These are phyloP conservation scores for Aspergillus ellipticus DNA, from an alignment of 495 filamentous ascomycete species.

Conservation along the genomic window DNA sequence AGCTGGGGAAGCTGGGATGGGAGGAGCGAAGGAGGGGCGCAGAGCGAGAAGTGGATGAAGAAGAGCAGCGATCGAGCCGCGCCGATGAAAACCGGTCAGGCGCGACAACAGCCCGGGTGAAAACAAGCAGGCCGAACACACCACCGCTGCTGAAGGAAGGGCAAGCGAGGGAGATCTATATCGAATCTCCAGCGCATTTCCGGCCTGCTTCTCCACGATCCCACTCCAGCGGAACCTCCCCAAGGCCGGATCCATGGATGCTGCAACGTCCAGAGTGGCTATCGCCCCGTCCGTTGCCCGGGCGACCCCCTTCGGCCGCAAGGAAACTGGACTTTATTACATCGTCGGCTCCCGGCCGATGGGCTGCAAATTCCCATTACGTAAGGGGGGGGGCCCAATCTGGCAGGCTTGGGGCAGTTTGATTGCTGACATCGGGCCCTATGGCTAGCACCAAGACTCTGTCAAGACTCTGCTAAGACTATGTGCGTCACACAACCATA, in stretches of 20 bases:
- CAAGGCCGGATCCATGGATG: slow-evolving; percentile 21
- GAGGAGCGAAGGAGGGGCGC: not conserved
- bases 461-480: not conserved
- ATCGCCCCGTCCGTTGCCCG: slow-evolving; percentile 14
- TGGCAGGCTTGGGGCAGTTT: not conserved
- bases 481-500: too few relatives aligned
- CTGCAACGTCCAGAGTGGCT: not conserved
- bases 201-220: slow-evolving; percentile 17
- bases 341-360: not conserved
- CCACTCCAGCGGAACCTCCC: slow-evolving; percentile 12
- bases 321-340: not conserved
- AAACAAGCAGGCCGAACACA: not conserved
- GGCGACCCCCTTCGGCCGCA: slow-evolving; percentile 3
- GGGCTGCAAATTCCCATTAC: not conserved
- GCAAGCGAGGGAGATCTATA: not conserved
- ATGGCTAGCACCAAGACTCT: not conserved
- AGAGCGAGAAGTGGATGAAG: not conserved
- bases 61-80: not conserved
- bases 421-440: not conserved
- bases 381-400: not conserved
- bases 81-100: not conserved
- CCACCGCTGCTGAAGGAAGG: not conserved
- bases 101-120: not conserved
- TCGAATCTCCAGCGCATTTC: not conserved
- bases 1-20: not conserved